Base-by-base conservation (phyloP, 2,329 filamentous ascomycete genomes). In the Tolypocladium cylindrosporum region DNA sequence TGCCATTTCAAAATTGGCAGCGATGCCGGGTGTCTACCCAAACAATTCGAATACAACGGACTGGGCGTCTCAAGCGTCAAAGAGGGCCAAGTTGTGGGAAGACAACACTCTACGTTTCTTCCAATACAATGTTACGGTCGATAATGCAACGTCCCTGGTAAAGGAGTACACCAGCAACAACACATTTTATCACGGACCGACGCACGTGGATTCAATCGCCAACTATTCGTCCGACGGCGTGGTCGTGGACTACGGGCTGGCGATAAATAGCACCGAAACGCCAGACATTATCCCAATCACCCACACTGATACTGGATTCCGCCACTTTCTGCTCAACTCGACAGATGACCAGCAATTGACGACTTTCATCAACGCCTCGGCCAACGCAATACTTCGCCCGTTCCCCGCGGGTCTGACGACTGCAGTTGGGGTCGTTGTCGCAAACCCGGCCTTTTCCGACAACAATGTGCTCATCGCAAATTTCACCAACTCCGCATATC, bases 261-360 rank as follows among this genome's bases (percentile, higher is more conserved):
- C 83, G 0, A 75, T 87, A 0, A 76, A 84, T 4, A 82, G 78
- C 2, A 74, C 77, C 58, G 69, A 77, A 53, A 71, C 78, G 27
- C 73, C 79, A 36, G 65, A 75, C 1, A 67, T 79, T 19, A 80
- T 87, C 1, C 71, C 74, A 36, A 76, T 87, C 21, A 82, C 86
- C 75, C 84, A 88, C 66, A 85, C 81, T 0, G 85, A 88, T 61
- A 81, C 83, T 59, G 84, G 79, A 55, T 88, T 86, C 72, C 80
- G 83, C 1, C 79, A 81, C 58, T 86, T 86, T 67, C 71, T 87
- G 1, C 74, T 87, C 41, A 85, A 86, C 63, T 77, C 79, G 0
- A 84, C 82, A 1, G 76, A 85, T 53, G 74, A 85, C 54, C 62
- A 69, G 0, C 82, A 87, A 61, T 74, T 86, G 1, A 83, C 79